A percentile compares a stretch with the other conserved stretches of the same genome.
These are phyloP conservation scores for Arthroderma uncinatum DNA, from an alignment of 2,329 filamentous ascomycete genomes.

Conservation along the genomic window DNA sequence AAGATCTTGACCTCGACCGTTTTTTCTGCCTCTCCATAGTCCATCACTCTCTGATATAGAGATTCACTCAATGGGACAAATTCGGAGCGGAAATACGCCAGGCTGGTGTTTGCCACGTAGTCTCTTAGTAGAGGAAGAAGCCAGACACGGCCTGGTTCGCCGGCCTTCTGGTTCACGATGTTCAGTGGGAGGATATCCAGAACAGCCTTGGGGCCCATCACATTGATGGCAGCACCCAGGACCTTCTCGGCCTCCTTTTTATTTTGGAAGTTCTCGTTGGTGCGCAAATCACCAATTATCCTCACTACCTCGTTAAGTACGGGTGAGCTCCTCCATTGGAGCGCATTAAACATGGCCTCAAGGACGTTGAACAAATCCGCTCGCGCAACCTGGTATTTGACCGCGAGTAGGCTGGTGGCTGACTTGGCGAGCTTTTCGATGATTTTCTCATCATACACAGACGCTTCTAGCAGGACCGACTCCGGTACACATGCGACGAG, in stretches of 20 bases:
- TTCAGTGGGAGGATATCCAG: slow-evolving; percentile 77
- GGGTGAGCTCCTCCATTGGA: slow-evolving; percentile 75
- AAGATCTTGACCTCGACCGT: slow-evolving; percentile 97
- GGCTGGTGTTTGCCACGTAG: slow-evolving; percentile 74
- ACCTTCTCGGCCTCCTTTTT: slow-evolving; percentile 94
- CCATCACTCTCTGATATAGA: slow-evolving; percentile 79
- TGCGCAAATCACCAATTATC: slow-evolving; percentile 73
- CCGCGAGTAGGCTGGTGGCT: slow-evolving; percentile 63
- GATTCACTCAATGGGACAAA: slow-evolving; percentile 80
- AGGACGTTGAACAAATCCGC: slow-evolving; percentile 87
- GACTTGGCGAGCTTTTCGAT: slow-evolving; percentile 65
- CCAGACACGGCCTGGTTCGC: slow-evolving; percentile 82
- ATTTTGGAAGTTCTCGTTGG: slow-evolving; percentile 76
- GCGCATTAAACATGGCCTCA: slow-evolving; percentile 71
- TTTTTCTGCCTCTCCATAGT: slow-evolving; percentile 72
- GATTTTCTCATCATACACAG: slow-evolving; percentile 82
- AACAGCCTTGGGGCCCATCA: slow-evolving; percentile 80
- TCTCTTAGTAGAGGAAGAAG: slow-evolving; percentile 84
- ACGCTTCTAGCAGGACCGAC: slow-evolving; percentile 73
- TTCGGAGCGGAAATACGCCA: slow-evolving; percentile 73
- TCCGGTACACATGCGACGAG: slow-evolving; percentile 80
- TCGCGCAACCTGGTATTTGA: slow-evolving; percentile 92
- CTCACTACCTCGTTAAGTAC: slow-evolving; percentile 65
- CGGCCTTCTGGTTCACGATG: slow-evolving; percentile 62
- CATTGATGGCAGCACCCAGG: slow-evolving; percentile 72